A percentile compares a stretch with the other conserved stretches of the same genome.
Conservation (phyloP, 805 yeast species). For the Candida boidinii region DNA sequence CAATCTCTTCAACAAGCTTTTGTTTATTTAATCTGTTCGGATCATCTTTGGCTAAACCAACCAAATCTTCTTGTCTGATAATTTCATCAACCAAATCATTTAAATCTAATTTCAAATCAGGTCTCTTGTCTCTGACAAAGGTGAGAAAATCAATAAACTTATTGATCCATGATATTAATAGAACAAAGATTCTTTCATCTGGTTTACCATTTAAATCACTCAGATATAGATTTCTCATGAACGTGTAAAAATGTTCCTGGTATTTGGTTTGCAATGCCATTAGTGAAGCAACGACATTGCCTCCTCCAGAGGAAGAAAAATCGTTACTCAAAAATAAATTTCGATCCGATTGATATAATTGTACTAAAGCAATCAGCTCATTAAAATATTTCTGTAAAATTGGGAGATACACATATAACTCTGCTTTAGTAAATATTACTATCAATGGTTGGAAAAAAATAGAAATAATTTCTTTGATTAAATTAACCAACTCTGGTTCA, state of each 20-base stretch:
- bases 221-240: conserved; percentile 74
- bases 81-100: conserved; percentile 21
- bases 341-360: conserved; percentile 36
- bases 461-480: conserved; percentile 65
- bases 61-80: not conserved
- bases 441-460: conserved; percentile 71
- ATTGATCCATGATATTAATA: conserved; percentile 68
- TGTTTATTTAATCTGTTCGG: conserved; percentile 21
- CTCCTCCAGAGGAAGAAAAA: conserved; percentile 32
- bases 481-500: conserved; percentile 71
- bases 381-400: conserved; percentile 57
- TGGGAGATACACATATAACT: conserved; percentile 55
- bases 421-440: conserved; percentile 56
- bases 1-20: conserved; percentile 29
- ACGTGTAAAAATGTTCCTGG: conserved; percentile 62
- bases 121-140: conserved; percentile 40
- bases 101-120: conserved; percentile 37
- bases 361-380: conserved; percentile 56
- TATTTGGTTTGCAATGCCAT: conserved; percentile 62
- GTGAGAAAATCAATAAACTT: conserved; percentile 55
- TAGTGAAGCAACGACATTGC: conserved; percentile 60
- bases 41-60: not conserved
- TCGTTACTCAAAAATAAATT: conserved; percentile 21
- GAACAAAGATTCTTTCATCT: conserved; percentile 47
- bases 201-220: conserved; percentile 48